Evolutionary conservation across 257 asterid species (phyloP).

Genomic region (Ilex aquifolium): DNA sequence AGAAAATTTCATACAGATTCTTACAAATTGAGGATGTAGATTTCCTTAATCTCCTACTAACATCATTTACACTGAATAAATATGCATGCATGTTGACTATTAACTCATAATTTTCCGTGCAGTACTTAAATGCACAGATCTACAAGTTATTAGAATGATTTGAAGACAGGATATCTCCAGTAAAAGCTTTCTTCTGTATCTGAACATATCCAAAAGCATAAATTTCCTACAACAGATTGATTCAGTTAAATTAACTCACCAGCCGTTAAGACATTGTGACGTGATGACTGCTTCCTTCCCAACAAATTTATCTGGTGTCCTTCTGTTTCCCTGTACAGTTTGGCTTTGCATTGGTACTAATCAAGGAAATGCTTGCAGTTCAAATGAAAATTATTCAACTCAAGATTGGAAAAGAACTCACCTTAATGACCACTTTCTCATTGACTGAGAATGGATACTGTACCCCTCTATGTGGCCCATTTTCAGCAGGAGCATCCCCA

Average conservation of each 20-base stretch:
- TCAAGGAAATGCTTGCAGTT: constrained; percentile 1
- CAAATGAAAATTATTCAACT: neutral
- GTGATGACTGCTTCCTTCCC: constrained; percentile 97
- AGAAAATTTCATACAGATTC: too few species aligned
- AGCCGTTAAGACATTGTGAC: constrained; percentile 93
- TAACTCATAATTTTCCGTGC: neutral
- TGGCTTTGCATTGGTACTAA: constrained; percentile 2
- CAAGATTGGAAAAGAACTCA: constrained; percentile 14
- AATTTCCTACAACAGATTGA: neutral
- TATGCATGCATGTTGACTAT: neutral
- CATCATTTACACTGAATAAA: too few species aligned
- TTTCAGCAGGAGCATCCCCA: constrained; percentile 63
- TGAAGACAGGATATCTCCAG: neutral
- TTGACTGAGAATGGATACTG: constrained; percentile 86
- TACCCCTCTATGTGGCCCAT: constrained; percentile 58
- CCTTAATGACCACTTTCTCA: constrained; percentile 92
- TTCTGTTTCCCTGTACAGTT: constrained; percentile 79
- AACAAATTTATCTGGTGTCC: constrained; percentile 96
- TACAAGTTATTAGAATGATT: constrained; percentile 8
- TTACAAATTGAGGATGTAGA: too few species aligned
- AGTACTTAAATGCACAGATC: constrained; percentile 2
- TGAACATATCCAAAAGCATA: neutral
- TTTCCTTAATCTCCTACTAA: neutral
- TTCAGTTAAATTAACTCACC: constrained; percentile 43
- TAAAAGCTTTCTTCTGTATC: neutral